phyloP scores from a whole-genome alignment of 805 yeast genomes.

The Pichia cabralensis region DNA sequence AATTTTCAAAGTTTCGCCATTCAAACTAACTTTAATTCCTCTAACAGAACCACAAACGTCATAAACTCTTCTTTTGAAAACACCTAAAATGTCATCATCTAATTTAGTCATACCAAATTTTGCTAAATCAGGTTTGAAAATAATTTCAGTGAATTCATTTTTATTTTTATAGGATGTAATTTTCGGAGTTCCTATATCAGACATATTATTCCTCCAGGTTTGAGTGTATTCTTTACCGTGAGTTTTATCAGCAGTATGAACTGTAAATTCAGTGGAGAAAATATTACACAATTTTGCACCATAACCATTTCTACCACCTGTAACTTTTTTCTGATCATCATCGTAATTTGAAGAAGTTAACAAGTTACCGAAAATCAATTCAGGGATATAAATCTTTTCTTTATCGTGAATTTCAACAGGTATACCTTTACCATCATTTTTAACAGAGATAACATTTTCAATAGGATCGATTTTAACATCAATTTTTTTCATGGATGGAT shows the following conservation, averaged over 20 bases:
- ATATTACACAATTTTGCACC: conserved; percentile 98
- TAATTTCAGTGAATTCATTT: conserved; percentile 74
- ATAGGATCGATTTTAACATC: conserved; percentile 77
- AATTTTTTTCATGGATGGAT: conserved; percentile 77
- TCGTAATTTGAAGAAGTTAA: conserved; percentile 94
- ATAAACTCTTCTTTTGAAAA: conserved; percentile 85
- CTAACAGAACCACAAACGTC: conserved; percentile 91
- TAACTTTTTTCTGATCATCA: conserved; percentile 88
- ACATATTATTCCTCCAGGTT: conserved; percentile 84
- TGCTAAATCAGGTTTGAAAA: conserved; percentile 78
- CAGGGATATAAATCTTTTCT: conserved; percentile 90
- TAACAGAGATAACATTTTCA: conserved; percentile 62
- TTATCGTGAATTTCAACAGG: conserved; percentile 90
- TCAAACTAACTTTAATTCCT: conserved; percentile 68
- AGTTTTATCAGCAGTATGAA: conserved; percentile 79
- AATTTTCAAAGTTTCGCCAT: conserved; percentile 62
- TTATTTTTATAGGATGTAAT: conserved; percentile 50
- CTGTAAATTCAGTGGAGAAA: conserved; percentile 75
- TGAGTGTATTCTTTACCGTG: conserved; percentile 61
- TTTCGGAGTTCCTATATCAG: conserved; percentile 61
- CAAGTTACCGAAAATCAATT: conserved; percentile 89
- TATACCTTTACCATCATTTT: conserved; percentile 91
- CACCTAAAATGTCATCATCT: conserved; percentile 76
- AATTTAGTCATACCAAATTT: conserved; percentile 79
- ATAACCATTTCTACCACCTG: conserved; percentile 97